Evolutionary conservation across 2,329 filamentous ascomycete species (phyloP).

Genomic region (Coniochaeta sp.): DNA sequence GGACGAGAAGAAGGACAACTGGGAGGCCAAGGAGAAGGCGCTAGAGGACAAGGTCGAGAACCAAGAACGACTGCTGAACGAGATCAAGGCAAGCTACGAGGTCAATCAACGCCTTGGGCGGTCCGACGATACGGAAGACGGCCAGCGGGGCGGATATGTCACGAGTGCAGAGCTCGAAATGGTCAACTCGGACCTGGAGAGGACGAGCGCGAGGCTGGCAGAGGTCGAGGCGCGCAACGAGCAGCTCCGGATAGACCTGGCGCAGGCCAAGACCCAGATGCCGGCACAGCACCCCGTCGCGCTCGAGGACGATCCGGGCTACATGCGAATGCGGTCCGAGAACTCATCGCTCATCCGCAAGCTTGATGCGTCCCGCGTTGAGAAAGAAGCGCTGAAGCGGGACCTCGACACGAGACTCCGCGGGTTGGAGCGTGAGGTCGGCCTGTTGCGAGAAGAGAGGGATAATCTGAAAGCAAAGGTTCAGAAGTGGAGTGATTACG

Average conservation of each 20-base stretch:
- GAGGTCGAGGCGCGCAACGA: constrained; percentile 94
- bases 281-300: constrained; percentile 51
- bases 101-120: constrained; percentile 84
- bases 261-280: constrained; percentile 73
- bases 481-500: constrained; percentile 87
- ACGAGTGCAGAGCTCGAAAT: constrained; percentile 90
- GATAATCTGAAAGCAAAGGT: constrained; percentile 75
- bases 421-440: constrained; percentile 71
- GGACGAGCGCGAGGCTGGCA: constrained; percentile 76
- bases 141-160: constrained; percentile 51
- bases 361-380: constrained; percentile 73
- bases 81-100: constrained; percentile 95
- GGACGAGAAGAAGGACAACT: constrained; percentile 92
- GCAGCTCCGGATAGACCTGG: constrained; percentile 82
- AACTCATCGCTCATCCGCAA: constrained; percentile 89
- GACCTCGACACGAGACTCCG: constrained; percentile 69
- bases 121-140: constrained; percentile 45
- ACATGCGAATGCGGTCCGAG: constrained; percentile 82
- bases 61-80: constrained; percentile 84
- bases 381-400: constrained; percentile 74
- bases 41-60: constrained; percentile 91
- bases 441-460: constrained; percentile 69
- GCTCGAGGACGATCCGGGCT: constrained; percentile 83
- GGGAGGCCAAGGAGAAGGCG: constrained; percentile 82
- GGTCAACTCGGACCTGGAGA: constrained; percentile 83